These are phyloP conservation scores for Botryotinia narcissicola DNA, from an alignment of 2,329 filamentous ascomycete species.

Conservation along the genomic window DNA sequence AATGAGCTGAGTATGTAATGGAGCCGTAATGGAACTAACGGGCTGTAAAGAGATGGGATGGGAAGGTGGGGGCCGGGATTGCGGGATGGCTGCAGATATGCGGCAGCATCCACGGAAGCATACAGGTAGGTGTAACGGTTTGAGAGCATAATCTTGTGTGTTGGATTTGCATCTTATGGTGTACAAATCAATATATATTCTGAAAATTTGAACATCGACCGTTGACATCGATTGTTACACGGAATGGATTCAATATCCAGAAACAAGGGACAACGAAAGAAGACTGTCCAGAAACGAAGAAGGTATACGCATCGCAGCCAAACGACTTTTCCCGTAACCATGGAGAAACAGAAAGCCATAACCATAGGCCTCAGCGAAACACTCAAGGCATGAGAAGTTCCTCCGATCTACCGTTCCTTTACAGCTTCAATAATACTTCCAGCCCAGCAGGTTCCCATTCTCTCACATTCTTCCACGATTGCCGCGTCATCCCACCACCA, in stretches of 20 bases:
- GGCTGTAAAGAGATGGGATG: not conserved
- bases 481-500: slow-evolving; percentile 64
- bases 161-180: not conserved
- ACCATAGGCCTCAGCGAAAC: not conserved
- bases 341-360: not conserved
- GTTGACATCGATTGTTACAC: not conserved
- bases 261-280: not conserved
- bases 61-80: not conserved
- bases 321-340: not conserved
- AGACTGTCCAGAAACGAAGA: not conserved
- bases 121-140: slow-evolving; percentile 1
- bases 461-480: slow-evolving; percentile 54
- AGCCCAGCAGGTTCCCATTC: slow-evolving; percentile 56
- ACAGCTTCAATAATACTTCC: slow-evolving; percentile 57
- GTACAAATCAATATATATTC: not conserved
- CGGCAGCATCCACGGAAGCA: not conserved
- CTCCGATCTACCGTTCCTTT: slow-evolving; percentile 40
- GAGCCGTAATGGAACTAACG: not conserved
- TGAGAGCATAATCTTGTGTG: slow-evolving; percentile 5
- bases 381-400: not conserved
- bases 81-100: not conserved
- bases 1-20: slow-evolving; percentile 2
- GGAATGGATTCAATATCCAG: not conserved
- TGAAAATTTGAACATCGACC: not conserved
- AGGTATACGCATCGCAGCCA: slow-evolving; percentile 9